Evolutionary conservation across 306 rosid species (phyloP).

Genomic region (Cicer bijugum): DNA sequence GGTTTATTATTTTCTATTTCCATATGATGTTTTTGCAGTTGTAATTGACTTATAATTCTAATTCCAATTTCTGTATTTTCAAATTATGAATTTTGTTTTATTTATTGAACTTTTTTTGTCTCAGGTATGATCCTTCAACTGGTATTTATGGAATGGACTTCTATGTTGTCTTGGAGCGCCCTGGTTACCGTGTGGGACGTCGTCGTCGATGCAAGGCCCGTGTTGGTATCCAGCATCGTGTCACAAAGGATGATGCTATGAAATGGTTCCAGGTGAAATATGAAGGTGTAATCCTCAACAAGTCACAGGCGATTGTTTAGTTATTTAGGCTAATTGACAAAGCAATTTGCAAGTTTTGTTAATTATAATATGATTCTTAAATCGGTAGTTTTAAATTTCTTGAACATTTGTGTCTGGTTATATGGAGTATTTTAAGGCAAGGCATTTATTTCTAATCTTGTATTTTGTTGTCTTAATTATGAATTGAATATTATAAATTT

Average conservation of each 20-base stretch:
- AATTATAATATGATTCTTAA: conserved; percentile 38
- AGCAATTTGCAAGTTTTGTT: conserved; percentile 41
- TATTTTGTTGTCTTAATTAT: neutral
- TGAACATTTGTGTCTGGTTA: neutral
- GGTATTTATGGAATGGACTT: conserved; percentile 94
- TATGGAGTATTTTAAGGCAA: neutral
- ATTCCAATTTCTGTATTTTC: neutral
- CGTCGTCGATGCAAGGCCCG: conserved; percentile 78
- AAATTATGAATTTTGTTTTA: neutral
- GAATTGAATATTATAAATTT: too few relatives aligned
- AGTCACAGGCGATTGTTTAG: conserved; percentile 54
- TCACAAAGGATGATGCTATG: conserved; percentile 86
- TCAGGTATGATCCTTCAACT: conserved; percentile 87
- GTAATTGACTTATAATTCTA: neutral
- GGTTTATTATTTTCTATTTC: neutral
- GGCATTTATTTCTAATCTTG: neutral
- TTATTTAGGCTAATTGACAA: conserved; percentile 33
- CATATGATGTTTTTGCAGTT: neutral
- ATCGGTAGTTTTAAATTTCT: conserved; percentile 31
- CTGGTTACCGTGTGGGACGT: conserved; percentile 47
- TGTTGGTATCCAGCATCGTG: conserved; percentile 87
- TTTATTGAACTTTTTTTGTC: neutral
- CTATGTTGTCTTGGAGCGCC: conserved; percentile 80
- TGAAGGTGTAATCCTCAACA: conserved; percentile 92
- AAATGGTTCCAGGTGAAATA: conserved; percentile 93